Evolutionary conservation across 768 basidiomycete genomes (phyloP).

Genomic region (Thelephora ganbajun): DNA sequence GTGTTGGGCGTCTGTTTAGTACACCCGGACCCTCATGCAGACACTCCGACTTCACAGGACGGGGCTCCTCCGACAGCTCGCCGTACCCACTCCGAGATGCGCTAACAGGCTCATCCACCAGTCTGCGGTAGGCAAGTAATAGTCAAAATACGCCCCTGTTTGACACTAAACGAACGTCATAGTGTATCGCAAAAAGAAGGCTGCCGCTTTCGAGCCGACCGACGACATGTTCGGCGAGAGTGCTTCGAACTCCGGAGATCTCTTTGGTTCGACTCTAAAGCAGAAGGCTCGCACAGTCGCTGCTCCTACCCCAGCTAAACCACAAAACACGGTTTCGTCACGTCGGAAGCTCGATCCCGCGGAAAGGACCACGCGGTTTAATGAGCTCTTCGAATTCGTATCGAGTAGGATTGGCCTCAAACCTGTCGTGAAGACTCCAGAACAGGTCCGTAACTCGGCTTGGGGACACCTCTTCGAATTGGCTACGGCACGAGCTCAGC

Average conservation of each 20-base stretch:
- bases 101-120: background rate
- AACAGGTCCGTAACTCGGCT: slow-evolving; percentile 27
- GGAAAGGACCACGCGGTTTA: slow-evolving; percentile 20
- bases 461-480: slow-evolving; percentile 40
- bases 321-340: no score
- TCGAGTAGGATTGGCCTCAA: slow-evolving; percentile 25
- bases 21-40: no score
- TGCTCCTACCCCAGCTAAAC: no score
- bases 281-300: background rate
- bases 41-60: no score
- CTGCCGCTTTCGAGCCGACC: background rate
- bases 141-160: no score
- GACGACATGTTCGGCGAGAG: background rate
- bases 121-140: background rate
- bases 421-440: slow-evolving; percentile 19
- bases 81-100: no score
- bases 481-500: slow-evolving; percentile 33
- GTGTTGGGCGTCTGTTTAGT: no score
- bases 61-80: no score
- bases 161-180: no score
- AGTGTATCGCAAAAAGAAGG: background rate
- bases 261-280: background rate
- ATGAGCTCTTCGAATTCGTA: slow-evolving; percentile 22
- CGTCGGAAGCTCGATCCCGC: slow-evolving; percentile 17
- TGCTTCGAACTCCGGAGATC: background rate